Evolutionary conservation across 2,329 filamentous ascomycete species (phyloP), one percentile per base, ranked within the genome.

Genomic region (Cladosporium velox): DNA sequence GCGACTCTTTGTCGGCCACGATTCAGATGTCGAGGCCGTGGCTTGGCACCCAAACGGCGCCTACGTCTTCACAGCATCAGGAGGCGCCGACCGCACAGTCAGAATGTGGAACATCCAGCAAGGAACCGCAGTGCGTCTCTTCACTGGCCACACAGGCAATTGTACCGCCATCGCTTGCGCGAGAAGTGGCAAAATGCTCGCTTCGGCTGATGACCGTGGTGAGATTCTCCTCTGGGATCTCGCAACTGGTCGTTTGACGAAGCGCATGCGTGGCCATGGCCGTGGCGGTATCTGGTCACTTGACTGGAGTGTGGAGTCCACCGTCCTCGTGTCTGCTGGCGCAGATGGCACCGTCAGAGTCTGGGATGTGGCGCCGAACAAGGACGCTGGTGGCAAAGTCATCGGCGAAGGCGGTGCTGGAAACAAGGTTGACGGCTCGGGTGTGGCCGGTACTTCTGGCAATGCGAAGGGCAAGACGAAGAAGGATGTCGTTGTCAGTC

Each of bases 81-180:
- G 74, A 52, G 72, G 71, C 3, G 91, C 91, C 70, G 93, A 99
- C 78, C 94, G 94, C 78, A 95, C 93, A 0, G 91, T 98, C 38
- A 90, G 95, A 34, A 98, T 99, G 94, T 99, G 95, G 95, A 90
- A 93, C 11, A 87, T 97, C n/a, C 86, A 88, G 12, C 94, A 90
- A 10, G 95, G 95, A 32, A 89, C 90, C 68, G 92, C 93, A 41
- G 91, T 97, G 5, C 90, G 95, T 30, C 88, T 98, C 73, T 97
- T 98, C 76, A 93, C 91, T 0, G 95, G 95, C 1, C 95, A 99
- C 75, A 90, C 88, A 0, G 92, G 95, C 59, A 92, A 92, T 74
- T 89, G 98, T 75, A 96, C 90, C 15, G 87, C 92, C 0, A 81
- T 98, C 30, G 88, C 94, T 69, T 96, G 93, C 74, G 90, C 92